These are phyloP conservation scores for Bjerkandera adusta DNA, from an alignment of 1,284 basidiomycete species.

Conservation along the genomic window DNA sequence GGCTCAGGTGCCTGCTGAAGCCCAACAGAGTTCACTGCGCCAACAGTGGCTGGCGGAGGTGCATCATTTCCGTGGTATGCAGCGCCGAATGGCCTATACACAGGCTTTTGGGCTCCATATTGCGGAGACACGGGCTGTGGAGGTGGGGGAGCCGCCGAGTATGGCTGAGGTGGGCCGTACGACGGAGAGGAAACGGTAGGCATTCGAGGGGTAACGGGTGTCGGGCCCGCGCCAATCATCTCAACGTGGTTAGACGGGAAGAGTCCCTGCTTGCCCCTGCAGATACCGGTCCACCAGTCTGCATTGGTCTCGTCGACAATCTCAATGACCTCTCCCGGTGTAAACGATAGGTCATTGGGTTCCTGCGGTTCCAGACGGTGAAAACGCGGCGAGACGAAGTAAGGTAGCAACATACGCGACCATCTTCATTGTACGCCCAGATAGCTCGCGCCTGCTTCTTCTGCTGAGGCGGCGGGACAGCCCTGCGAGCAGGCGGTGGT, in stretches of 20 bases:
- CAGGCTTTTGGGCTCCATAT: constrained; percentile 25
- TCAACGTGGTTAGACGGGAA: constrained; percentile 67
- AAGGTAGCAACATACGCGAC: constrained; percentile 35
- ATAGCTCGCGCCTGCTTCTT: constrained; percentile 51
- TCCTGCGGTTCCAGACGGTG: constrained; percentile 37
- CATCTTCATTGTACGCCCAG: constrained; percentile 67
- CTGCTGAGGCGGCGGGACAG: constrained; percentile 30
- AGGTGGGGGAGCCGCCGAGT: constrained; percentile 10
- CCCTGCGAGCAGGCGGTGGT: constrained; percentile 21
- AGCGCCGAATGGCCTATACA: constrained; percentile 39
- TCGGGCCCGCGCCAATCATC: constrained; percentile 33
- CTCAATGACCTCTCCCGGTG: constrained; percentile 55
- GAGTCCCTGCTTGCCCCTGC: constrained; percentile 56
- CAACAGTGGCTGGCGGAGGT: constrained; percentile 33
- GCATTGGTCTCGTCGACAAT: constrained; percentile 57
- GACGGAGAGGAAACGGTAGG: constrained; percentile 18
- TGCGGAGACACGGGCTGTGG: constrained; percentile 20
- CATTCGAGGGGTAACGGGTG: constrained; percentile 16
- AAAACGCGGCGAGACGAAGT: constrained; percentile 4
- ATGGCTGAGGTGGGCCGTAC: constrained; percentile 17
- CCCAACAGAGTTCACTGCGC: constrained; percentile 27
- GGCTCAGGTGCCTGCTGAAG: constrained; percentile 33
- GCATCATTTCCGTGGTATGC: constrained; percentile 31
- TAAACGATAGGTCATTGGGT: constrained; percentile 57
- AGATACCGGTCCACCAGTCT: constrained; percentile 66